phyloP scores from a whole-genome alignment of 2,329 filamentous ascomycete genomes.

The Neonectria sp. region DNA sequence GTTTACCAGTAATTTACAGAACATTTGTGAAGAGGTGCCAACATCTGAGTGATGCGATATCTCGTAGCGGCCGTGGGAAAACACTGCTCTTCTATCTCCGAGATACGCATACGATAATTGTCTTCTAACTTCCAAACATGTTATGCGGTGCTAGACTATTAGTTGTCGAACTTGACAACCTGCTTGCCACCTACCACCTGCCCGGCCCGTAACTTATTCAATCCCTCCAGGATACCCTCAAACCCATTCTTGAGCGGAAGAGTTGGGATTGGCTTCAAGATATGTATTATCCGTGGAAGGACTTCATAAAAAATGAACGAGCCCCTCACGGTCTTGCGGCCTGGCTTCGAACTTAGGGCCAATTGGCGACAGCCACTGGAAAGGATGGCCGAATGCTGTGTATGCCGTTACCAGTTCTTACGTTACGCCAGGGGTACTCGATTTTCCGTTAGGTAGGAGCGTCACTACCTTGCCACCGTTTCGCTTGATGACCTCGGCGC shows the following conservation, averaged over 20 bases:
- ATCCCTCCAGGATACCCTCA: background rate
- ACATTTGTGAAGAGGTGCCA: too few relatives aligned
- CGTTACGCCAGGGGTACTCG: slow-evolving; percentile 37
- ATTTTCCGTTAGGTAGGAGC: slow-evolving; percentile 40
- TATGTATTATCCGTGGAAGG: slow-evolving; percentile 28
- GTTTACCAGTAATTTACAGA: too few relatives aligned
- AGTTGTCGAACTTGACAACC: background rate
- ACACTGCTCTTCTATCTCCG: too few relatives aligned
- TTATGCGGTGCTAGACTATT: background rate
- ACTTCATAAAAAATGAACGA: slow-evolving; percentile 41
- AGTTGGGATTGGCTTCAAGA: background rate
- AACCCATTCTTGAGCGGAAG: background rate
- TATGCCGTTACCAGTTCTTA: slow-evolving; percentile 45
- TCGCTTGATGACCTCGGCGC: slow-evolving; percentile 42
- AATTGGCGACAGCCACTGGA: slow-evolving; percentile 44
- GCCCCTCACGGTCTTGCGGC: slow-evolving; percentile 39
- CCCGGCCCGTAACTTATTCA: background rate
- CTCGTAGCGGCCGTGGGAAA: too few relatives aligned
- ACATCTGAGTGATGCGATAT: too few relatives aligned
- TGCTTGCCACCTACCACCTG: background rate
- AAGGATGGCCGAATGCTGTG: slow-evolving; percentile 42
- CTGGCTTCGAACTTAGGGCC: slow-evolving; percentile 49
- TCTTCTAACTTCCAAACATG: too few relatives aligned
- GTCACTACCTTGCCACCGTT: slow-evolving; percentile 49
- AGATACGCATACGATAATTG: too few relatives aligned